Evolutionary conservation across 192 early-diverging fungal genomes (phyloP).

Genomic region (Martensiomyces pterosporus): DNA sequence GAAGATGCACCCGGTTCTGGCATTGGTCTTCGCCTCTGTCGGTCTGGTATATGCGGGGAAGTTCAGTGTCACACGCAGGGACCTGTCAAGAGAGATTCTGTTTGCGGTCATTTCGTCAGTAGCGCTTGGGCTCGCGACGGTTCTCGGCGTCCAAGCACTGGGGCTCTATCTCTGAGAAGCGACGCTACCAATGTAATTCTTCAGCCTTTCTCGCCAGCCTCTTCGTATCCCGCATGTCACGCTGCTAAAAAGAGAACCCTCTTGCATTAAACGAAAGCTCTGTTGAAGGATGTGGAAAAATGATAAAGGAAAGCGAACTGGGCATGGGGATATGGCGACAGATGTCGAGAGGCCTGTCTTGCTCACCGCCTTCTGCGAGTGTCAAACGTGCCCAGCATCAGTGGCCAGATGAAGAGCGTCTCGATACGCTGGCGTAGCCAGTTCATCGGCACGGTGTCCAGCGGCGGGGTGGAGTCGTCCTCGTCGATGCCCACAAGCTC

Average conservation of each 20-base stretch:
- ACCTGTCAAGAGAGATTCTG: slow-evolving; percentile 17
- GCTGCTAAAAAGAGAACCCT: too few species aligned
- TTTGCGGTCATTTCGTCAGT: slow-evolving; percentile 33
- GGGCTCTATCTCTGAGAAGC: slow-evolving; percentile 32
- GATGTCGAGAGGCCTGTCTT: too few species aligned
- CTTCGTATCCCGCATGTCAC: too few species aligned
- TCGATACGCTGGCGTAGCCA: slow-evolving; percentile 47
- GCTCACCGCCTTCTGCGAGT: too few species aligned
- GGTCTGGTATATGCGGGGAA: slow-evolving; percentile 40
- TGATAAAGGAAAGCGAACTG: too few species aligned
- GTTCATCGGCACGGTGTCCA: slow-evolving; percentile 25
- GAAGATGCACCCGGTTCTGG: slow-evolving; percentile 26
- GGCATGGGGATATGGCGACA: too few species aligned
- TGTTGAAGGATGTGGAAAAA: too few species aligned
- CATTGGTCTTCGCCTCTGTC: slow-evolving; percentile 17
- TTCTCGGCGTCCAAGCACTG: slow-evolving; percentile 28
- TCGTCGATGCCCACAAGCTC: slow-evolving; percentile 39
- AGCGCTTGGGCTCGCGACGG: slow-evolving; percentile 33
- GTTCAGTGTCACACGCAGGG: slow-evolving; percentile 23
- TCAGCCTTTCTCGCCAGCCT: too few species aligned
- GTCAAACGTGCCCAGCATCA: slow-evolving; percentile 46
- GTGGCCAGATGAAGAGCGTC: slow-evolving; percentile 44
- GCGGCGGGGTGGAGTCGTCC: slow-evolving; percentile 16
- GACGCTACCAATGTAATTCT: too few species aligned
- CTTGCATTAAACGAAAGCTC: too few species aligned